Percentiles rank a stretch among this genome's conserved stretches.
phyloP scores from a whole-genome alignment of 192 early-diverging fungal species.

The Tieghemiomyces parasiticus region DNA sequence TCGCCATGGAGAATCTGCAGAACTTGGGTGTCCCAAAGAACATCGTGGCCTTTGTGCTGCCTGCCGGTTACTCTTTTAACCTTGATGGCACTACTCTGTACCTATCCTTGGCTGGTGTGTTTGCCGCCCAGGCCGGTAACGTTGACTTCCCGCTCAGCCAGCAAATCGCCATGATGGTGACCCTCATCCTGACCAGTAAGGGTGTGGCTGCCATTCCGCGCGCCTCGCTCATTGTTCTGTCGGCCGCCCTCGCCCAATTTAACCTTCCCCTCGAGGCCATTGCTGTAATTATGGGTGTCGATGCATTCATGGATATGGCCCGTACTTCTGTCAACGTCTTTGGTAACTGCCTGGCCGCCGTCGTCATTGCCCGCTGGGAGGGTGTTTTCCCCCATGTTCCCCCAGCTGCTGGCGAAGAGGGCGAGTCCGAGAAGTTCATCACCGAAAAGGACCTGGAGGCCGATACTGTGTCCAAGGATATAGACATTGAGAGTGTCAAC shows the following conservation, averaged over 20 bases:
- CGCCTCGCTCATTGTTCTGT: slow-evolving; percentile 42
- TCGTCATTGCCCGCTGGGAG: slow-evolving; percentile 49
- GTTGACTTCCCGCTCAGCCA: slow-evolving; percentile 30
- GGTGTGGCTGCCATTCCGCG: slow-evolving; percentile 44
- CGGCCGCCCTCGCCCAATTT: slow-evolving; percentile 32
- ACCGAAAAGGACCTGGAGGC: neutral
- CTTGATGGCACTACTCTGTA: slow-evolving; percentile 63
- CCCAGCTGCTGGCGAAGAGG: neutral
- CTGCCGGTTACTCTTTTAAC: slow-evolving; percentile 62
- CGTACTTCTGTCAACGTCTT: slow-evolving; percentile 51
- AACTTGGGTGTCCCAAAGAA: slow-evolving; percentile 46
- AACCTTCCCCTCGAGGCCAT: slow-evolving; percentile 40
- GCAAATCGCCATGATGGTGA: slow-evolving; percentile 49
- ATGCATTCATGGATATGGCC: slow-evolving; percentile 66
- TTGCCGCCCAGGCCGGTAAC: slow-evolving; percentile 48
- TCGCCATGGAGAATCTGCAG: slow-evolving; percentile 53
- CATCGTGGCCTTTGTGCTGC: slow-evolving; percentile 50
- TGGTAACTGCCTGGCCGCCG: slow-evolving; percentile 53
- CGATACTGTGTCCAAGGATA: too few relatives aligned
- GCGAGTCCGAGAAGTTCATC: neutral
- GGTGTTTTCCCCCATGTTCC: slow-evolving; percentile 34
- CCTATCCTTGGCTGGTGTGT: slow-evolving; percentile 46
- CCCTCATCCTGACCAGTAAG: slow-evolving; percentile 53
- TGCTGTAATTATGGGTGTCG: slow-evolving; percentile 49
- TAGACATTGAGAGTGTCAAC: too few relatives aligned